Evolutionary conservation across 352 stramenopile species (phyloP), one percentile per base, ranked within the genome.

Genomic region (Phytophthora fragariae): DNA sequence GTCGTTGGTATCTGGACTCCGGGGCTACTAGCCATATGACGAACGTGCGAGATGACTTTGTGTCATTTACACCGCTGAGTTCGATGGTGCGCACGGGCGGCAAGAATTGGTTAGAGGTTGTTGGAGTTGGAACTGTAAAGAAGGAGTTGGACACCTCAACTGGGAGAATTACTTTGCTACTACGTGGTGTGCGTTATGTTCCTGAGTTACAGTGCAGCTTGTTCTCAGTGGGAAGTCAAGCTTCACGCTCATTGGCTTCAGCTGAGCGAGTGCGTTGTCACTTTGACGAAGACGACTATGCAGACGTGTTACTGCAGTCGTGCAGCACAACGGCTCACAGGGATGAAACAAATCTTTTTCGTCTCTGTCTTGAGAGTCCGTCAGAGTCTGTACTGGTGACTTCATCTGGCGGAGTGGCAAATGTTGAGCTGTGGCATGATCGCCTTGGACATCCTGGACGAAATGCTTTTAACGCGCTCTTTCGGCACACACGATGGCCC

Each of bases 21-120:
- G 62, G 62, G n/a, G 62, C 62, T 21, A 37, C 62, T 2, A 68
- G 52, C 35, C 50, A 68, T 49, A 62, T 68, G 10, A 21, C 62
- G 29, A 68, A 68, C 21, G 37, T 55, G 21, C n/a, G 21, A 37
- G 54, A 10, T 19, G 52, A 68, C 39, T 68, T 61, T 61, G 24
- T 68, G 4, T 29, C 29, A 12, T 68, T 68, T 24, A 61, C 50
- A 27, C 50, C 35, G 24, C 12, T 61, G 5, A 68, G 35, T 61
- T 53, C 49, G 15, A 27, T 12, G 29, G 60, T 67, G 24, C 47
- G 60, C 7, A 50, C 49, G 35, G 59, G 59, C 31, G 59, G 46
- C 50, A 65, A 65, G 6, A 44, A 65, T 24, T 58, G n/a, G 3
- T 31, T 67, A 17, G 21, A 35, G 14, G 46, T 67, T 12, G 60